Evolutionary conservation across 768 basidiomycete species (phyloP).

Genomic region (Leucosporidium scottii): DNA sequence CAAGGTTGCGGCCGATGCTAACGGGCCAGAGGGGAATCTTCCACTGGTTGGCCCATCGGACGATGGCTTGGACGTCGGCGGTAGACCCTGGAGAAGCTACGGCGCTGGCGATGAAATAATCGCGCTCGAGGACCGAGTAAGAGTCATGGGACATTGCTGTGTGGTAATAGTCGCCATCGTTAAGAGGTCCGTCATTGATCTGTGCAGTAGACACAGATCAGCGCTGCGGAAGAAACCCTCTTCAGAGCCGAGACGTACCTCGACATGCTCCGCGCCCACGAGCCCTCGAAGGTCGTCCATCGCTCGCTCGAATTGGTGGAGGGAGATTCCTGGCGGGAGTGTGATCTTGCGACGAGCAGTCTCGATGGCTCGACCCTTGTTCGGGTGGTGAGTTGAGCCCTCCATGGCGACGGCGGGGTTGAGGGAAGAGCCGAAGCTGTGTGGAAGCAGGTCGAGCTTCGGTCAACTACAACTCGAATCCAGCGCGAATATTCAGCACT

Average conservation of each 20-base stretch:
- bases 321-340: constrained; percentile 5
- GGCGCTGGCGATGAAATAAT: constrained; percentile 29
- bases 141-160: constrained; percentile 1
- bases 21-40: constrained; percentile 27
- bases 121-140: background rate
- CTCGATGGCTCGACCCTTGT: background rate
- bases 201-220: no score
- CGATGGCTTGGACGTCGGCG: constrained; percentile 20
- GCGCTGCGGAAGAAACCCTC: no score
- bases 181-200: constrained; percentile 13
- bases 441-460: no score
- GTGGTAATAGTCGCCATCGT: constrained; percentile 1
- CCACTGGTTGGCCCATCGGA: constrained; percentile 29
- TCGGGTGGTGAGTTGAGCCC: background rate
- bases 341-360: constrained; percentile 3
- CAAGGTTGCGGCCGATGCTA: constrained; percentile 29
- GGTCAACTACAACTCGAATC: no score
- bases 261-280: constrained; percentile 7
- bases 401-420: constrained; percentile 8
- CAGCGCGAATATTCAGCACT: no score
- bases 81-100: constrained; percentile 7
- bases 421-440: constrained; percentile 12
- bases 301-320: constrained; percentile 5
- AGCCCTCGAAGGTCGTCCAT: constrained; percentile 6
- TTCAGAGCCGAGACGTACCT: no score